Percentiles rank a stretch among this genome's conserved stretches.
Evolutionary conservation across 2,329 filamentous ascomycete species (phyloP).

Genomic region (Aspergillus amoenus): DNA sequence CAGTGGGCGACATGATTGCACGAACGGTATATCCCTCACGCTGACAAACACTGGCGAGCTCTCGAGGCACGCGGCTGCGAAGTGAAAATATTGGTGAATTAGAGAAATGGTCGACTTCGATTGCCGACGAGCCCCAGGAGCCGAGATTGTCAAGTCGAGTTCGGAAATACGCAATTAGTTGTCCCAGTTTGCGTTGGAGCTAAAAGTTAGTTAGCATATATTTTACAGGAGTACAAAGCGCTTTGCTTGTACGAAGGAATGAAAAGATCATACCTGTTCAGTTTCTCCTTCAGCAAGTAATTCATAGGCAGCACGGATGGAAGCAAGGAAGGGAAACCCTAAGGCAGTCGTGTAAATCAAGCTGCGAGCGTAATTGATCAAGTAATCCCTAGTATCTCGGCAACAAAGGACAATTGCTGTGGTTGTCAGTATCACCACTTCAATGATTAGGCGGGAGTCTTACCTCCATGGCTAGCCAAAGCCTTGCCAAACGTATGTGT

Average conservation of each 20-base stretch:
- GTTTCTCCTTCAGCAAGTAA: slow-evolving; percentile 55
- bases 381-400: slow-evolving; percentile 58
- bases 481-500: slow-evolving; percentile 58
- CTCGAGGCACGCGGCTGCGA: slow-evolving; percentile 57
- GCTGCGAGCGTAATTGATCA: slow-evolving; percentile 74
- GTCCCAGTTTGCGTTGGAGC: slow-evolving; percentile 48
- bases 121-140: slow-evolving; percentile 26
- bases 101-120: slow-evolving; percentile 45
- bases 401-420: slow-evolving; percentile 64
- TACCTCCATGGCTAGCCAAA: slow-evolving; percentile 65
- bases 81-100: slow-evolving; percentile 66
- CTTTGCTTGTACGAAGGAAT: not conserved
- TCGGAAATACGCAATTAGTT: slow-evolving; percentile 49
- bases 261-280: slow-evolving; percentile 38
- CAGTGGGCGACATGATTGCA: slow-evolving; percentile 67
- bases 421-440: slow-evolving; percentile 14
- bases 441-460: slow-evolving; percentile 24
- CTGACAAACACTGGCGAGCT: slow-evolving; percentile 62
- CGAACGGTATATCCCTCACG: slow-evolving; percentile 59
- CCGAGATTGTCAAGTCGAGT: slow-evolving; percentile 43
- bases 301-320: slow-evolving; percentile 59
- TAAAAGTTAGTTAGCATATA: slow-evolving; percentile 15
- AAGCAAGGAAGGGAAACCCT: slow-evolving; percentile 60
- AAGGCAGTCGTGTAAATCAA: slow-evolving; percentile 74
- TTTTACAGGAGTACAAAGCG: too few species aligned